These are phyloP conservation scores for Babesia ovata DNA, from an alignment of 169 alveolate species.

Conservation along the genomic window DNA sequence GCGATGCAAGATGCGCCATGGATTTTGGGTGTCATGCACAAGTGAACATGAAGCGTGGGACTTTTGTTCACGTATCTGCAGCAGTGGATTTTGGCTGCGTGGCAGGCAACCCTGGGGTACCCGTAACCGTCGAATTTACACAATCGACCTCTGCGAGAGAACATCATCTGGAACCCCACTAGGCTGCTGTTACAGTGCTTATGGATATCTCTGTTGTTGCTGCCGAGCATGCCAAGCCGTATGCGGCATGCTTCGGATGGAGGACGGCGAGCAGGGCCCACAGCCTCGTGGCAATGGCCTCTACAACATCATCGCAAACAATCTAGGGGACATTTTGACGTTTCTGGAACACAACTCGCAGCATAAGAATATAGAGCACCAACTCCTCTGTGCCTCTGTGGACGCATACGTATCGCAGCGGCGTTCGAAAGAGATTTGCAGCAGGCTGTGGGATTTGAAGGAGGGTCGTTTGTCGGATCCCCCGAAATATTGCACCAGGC, in stretches of 20 bases:
- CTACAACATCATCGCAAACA: neutral
- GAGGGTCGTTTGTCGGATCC: too few species aligned
- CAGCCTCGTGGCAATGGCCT: neutral
- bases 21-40: slow-evolving; percentile 14
- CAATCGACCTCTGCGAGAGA: slow-evolving; percentile 5
- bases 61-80: slow-evolving; percentile 11
- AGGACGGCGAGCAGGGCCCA: neutral
- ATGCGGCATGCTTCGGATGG: neutral
- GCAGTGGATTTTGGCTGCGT: slow-evolving; percentile 16
- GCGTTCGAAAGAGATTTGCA: neutral
- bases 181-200: slow-evolving; percentile 6
- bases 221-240: slow-evolving; percentile 19
- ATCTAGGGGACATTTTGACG: neutral
- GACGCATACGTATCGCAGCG: slow-evolving; percentile 15
- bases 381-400: slow-evolving; percentile 13
- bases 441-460: too few species aligned
- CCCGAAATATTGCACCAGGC: too few species aligned
- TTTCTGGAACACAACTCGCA: slow-evolving; percentile 45
- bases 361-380: slow-evolving; percentile 24
- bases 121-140: slow-evolving; percentile 24
- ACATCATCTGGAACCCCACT: too few species aligned
- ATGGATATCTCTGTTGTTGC: slow-evolving; percentile 2
- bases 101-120: neutral
- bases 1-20: neutral
- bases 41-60: slow-evolving; percentile 1